Base-by-base conservation (phyloP, 2,329 filamentous ascomycete genomes). In the Colletotrichum costaricense region DNA sequence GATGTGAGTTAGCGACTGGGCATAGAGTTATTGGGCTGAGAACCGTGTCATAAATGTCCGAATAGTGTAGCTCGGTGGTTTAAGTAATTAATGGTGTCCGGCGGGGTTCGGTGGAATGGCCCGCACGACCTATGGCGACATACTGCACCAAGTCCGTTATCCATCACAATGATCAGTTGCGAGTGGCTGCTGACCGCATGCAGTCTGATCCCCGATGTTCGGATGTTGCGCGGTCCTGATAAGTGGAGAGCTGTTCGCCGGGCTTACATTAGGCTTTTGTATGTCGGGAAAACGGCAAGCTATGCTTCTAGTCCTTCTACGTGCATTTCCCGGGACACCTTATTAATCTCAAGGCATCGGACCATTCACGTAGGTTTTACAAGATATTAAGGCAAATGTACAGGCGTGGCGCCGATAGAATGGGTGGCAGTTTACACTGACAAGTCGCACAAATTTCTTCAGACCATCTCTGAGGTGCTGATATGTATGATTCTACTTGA, bases 41-140 rank as follows among this genome's bases (percentile, higher is more conserved):
- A 19, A 11, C 26, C 4, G 4, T 16, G 19, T 11, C 4, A 1
- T 33, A 33, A n/a, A n/a, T 8, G 5, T 49, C 19, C 19, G 19
- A 49, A 49, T 54, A 28, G 22, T 46, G 19, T 9, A 49, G 8
- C 62, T 7, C 26, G 1, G 2, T 14, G 35, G 16, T 12, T 62
- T 28, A 26, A 33, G 26, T 30, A 42, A 42, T 12, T 19, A 59
- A 52, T 54, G 30, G 19, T 33, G 14, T 22, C 60, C 14, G 26
- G 70, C 55, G 66, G 70, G 70, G 66, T 69, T 60, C 24, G 46
- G n/a, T 7, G 22, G 26, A 26, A 24, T n/a, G 59, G 52, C 58
- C 63, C 38, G 68, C 52, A 57, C 60, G 30, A 38, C 54, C 60
- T 46, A 72, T 74, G 63, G 72, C 67, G 72, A 74, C 72, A 74